Evolutionary conservation across 148 eudicot species (phyloP).

Genomic region (Rhododendron ferrugineum): DNA sequence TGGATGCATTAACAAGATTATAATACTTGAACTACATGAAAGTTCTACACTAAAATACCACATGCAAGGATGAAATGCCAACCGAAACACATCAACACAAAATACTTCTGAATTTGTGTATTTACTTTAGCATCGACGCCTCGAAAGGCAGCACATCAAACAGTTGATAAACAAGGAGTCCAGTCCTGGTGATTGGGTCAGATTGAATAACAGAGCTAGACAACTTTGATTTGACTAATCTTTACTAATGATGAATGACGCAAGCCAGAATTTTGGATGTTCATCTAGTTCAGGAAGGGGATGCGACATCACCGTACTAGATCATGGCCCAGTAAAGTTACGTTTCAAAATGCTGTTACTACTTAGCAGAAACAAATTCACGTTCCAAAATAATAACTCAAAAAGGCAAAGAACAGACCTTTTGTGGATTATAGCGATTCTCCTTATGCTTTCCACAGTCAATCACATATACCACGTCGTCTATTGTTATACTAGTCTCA

Average conservation of each 20-base stretch:
- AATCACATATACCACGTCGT: constrained; percentile 89
- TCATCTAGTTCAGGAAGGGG: not conserved
- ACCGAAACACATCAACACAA: not conserved
- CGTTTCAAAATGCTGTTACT: not conserved
- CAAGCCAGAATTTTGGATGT: not conserved
- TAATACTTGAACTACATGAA: not conserved
- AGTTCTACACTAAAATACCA: not conserved
- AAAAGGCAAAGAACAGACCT: constrained; percentile 44
- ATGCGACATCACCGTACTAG: not conserved
- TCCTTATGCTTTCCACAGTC: constrained; percentile 98
- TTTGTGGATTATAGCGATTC: constrained; percentile 88
- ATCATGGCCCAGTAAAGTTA: not conserved
- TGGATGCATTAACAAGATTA: not conserved
- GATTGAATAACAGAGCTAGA: not conserved
- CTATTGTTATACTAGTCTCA: constrained; percentile 96
- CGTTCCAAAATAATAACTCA: not conserved
- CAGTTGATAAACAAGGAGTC: not conserved
- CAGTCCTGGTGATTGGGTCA: not conserved
- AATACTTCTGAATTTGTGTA: not conserved
- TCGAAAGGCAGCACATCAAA: not conserved
- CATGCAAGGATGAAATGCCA: not conserved
- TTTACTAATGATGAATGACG: not conserved
- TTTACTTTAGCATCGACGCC: not conserved
- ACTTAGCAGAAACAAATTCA: not conserved
- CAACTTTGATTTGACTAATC: not conserved